A percentile compares a stretch with the other conserved stretches of the same genome.
phyloP scores from a whole-genome alignment of 371 early-diverging fungal species.

The Syncephalastrum contaminatum region DNA sequence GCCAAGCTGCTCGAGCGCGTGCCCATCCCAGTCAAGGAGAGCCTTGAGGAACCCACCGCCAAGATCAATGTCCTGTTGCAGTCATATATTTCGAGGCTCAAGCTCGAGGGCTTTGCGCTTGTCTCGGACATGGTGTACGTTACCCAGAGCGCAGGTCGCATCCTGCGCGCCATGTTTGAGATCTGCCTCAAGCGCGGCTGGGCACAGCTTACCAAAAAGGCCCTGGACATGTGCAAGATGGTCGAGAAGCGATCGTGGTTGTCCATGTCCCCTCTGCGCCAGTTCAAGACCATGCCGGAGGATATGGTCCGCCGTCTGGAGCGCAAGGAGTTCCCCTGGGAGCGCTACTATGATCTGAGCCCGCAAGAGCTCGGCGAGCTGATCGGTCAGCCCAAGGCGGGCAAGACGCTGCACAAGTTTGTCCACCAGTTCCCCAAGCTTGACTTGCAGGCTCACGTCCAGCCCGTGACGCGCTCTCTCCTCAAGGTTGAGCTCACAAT shows the following conservation, averaged over 20 bases:
- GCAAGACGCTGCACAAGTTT: slow-evolving; percentile 81
- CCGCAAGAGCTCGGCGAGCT: slow-evolving; percentile 93
- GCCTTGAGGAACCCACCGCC: slow-evolving; percentile 86
- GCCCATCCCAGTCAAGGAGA: slow-evolving; percentile 92
- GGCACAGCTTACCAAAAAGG: slow-evolving; percentile 85
- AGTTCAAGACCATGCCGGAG: slow-evolving; percentile 80
- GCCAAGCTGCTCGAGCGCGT: slow-evolving; percentile 91
- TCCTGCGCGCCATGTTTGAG: slow-evolving; percentile 96
- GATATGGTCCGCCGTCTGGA: slow-evolving; percentile 89
- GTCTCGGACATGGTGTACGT: slow-evolving; percentile 96
- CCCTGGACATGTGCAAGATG: slow-evolving; percentile 91
- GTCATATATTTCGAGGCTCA: slow-evolving; percentile 89
- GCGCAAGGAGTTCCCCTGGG: slow-evolving; percentile 93
- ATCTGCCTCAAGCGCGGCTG: slow-evolving; percentile 94
- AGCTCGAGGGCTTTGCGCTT: slow-evolving; percentile 92
- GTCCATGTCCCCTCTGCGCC: slow-evolving; percentile 93
- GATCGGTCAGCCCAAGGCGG: slow-evolving; percentile 83
- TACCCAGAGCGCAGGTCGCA: slow-evolving; percentile 92
- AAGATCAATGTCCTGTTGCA: slow-evolving; percentile 97
- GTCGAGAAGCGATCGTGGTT: slow-evolving; percentile 92
- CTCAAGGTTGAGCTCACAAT: slow-evolving; percentile 88
- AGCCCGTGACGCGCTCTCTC: slow-evolving; percentile 90
- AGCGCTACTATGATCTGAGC: slow-evolving; percentile 87
- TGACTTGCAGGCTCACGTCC: slow-evolving; percentile 85
- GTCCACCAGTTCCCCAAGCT: slow-evolving; percentile 94